Evolutionary conservation across 2,329 filamentous ascomycete genomes (phyloP), one percentile per base, ranked within the genome.

Genomic region (Chrysosphaeria jannelii): DNA sequence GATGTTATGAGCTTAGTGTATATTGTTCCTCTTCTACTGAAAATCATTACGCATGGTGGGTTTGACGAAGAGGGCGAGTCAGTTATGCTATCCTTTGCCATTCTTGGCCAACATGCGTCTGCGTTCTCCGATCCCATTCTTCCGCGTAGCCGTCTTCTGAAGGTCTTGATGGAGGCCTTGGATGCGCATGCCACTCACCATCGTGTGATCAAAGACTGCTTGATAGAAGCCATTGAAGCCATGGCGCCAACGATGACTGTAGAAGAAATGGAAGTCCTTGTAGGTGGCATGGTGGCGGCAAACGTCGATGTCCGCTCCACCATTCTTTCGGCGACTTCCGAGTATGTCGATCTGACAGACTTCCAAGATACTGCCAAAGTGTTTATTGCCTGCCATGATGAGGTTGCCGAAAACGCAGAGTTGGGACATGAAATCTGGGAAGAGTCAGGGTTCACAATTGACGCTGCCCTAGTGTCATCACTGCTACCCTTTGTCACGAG

Each of bases 351-450:
- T 39, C 59, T 97, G 50, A 79, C 69, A 27, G 79, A 91, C 24
- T 52, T 79, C 16, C 58, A 66, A 14, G 85, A 78, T 36, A 85
- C 71, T 3, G 69, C 85, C 29, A 74, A 93, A 39, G 70, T 97
- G 12, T 97, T 78, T 78, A 54, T 97, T 20, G 74, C 74, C 20
- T 81, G 67, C 36, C 79, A 97, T 36, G 85, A 97, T 32, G 75
- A 89, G 34, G 62, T 76, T 11, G 62, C 70, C 20, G 79, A 93
- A 39, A 93, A 93, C 35, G 58, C 57, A 6, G 74, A 78, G 21
- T 51, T 89, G 25, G 81, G 72, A 5, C 58, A 55, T 24, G 72
- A 81, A 8, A 90, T 97, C 17, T 97, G 85, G 85, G 76, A 89
- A 36, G 85, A 91, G 37, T 89, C 81, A 38, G 69, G 62, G 6